Percentiles rank a stretch among this genome's conserved stretches.
Conservation (phyloP, 2,329 filamentous ascomycete genomes). For the Alternaria solani region DNA sequence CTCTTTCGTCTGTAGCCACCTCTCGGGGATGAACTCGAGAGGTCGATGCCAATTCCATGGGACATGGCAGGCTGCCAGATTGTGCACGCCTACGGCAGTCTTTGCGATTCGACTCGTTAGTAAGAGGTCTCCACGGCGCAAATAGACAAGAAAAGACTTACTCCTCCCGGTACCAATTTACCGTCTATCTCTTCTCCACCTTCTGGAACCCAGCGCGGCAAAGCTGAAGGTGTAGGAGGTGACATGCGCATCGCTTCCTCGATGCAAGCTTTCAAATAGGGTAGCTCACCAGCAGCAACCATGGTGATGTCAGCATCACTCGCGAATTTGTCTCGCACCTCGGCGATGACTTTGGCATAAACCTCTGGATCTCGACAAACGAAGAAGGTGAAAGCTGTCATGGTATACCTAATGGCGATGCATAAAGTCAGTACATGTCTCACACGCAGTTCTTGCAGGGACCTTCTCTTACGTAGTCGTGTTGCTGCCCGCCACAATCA, state of each 20-base stretch:
- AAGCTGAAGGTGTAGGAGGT: constrained; percentile 7
- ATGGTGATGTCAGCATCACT: constrained; percentile 7
- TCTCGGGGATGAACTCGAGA: constrained; percentile 9
- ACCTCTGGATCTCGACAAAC: constrained; percentile 1
- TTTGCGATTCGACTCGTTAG: not conserved
- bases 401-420: not conserved
- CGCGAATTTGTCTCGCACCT: constrained; percentile 6
- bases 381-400: constrained; percentile 8
- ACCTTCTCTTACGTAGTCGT: not conserved
- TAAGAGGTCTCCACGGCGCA: not conserved
- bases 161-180: constrained; percentile 7
- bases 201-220: constrained; percentile 9
- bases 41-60: constrained; percentile 9
- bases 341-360: not conserved
- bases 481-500: constrained; percentile 10
- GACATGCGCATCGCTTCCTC: constrained; percentile 6
- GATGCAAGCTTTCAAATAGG: constrained; percentile 8
- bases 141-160: not conserved
- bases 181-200: constrained; percentile 11
- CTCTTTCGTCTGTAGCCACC: constrained; percentile 10
- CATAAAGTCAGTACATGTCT: too few relatives aligned
- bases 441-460: too few relatives aligned
- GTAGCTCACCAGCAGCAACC: constrained; percentile 6
- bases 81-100: constrained; percentile 9
- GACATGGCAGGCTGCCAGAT: constrained; percentile 6